Conservation (phyloP, 2,329 filamentous ascomycete species). For the Aspergillus fumigatiaffinis region DNA sequence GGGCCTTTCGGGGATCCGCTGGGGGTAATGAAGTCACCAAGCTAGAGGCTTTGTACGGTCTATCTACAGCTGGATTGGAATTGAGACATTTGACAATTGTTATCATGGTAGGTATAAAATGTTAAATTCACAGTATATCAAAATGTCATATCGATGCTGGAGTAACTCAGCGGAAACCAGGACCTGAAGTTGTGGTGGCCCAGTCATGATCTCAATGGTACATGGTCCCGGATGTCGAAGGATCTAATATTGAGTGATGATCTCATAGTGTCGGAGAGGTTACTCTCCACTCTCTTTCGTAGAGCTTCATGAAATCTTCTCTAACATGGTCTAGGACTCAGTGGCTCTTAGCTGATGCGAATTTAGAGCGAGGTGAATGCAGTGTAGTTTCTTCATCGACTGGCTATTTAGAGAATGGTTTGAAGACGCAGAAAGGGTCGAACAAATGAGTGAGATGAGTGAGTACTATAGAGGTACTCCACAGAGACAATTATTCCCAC, state of each 20-base stretch:
- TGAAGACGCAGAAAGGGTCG: not conserved
- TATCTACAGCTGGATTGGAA: too few relatives aligned
- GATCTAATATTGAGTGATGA: not conserved
- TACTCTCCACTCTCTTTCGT: not conserved
- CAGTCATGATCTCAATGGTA: not conserved
- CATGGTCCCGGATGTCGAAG: not conserved
- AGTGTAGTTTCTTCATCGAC: too few relatives aligned
- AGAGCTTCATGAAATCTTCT: not conserved
- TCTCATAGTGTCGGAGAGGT: not conserved
- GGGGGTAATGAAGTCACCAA: slow-evolving; percentile 15
- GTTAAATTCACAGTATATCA: not conserved
- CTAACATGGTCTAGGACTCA: not conserved
- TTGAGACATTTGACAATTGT: too few relatives aligned
- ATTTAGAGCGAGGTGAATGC: not conserved
- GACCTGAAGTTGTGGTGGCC: not conserved
- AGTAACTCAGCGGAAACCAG: not conserved
- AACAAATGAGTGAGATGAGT: not conserved
- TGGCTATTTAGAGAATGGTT: not conserved
- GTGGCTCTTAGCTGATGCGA: not conserved
- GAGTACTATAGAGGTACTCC: too few relatives aligned
- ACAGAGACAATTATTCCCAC: too few relatives aligned
- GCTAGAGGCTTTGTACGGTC: not conserved
- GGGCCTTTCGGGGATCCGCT: slow-evolving; percentile 6
- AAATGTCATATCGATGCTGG: not conserved
- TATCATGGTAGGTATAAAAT: not conserved